phyloP scores from a whole-genome alignment of 768 basidiomycete species.

The Boletus edulis region DNA sequence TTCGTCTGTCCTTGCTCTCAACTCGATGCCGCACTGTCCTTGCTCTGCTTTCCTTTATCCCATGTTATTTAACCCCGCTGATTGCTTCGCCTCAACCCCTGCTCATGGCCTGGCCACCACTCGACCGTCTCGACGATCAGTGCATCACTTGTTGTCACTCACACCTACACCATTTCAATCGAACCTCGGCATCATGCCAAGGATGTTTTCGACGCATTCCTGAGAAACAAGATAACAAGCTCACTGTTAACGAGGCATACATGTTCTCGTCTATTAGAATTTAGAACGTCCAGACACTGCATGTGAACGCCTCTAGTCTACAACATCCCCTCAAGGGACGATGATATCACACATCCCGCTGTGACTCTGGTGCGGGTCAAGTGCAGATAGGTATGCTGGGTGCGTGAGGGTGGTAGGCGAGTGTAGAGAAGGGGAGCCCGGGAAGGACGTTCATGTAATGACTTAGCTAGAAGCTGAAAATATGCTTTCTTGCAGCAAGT shows the following conservation, averaged over 20 bases:
- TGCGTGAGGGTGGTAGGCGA: not conserved
- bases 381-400: constrained; percentile 5
- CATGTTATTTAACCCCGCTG: constrained; percentile 8
- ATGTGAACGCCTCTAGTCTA: not conserved
- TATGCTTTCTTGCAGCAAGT: constrained; percentile 1
- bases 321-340: not conserved
- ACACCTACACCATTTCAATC: constrained; percentile 1
- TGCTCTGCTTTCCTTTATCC: constrained; percentile 9
- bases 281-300: not conserved
- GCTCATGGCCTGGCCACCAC: constrained; percentile 1
- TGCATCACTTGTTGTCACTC: constrained; percentile 5
- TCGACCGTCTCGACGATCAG: not conserved
- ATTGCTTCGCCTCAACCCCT: constrained; percentile 2
- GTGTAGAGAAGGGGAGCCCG: not conserved
- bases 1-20: constrained; percentile 14
- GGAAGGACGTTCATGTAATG: constrained; percentile 13
- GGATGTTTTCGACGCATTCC: not conserved
- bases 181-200: not conserved
- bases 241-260: not conserved
- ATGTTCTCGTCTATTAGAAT: not conserved
- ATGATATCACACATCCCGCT: not conserved
- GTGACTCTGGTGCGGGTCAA: not conserved
- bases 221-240: not conserved
- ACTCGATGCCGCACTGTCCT: constrained; percentile 4
- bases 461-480: constrained; percentile 4